Conservation (phyloP, 371 early-diverging fungal genomes). For the Synchytrium microbalum region DNA sequence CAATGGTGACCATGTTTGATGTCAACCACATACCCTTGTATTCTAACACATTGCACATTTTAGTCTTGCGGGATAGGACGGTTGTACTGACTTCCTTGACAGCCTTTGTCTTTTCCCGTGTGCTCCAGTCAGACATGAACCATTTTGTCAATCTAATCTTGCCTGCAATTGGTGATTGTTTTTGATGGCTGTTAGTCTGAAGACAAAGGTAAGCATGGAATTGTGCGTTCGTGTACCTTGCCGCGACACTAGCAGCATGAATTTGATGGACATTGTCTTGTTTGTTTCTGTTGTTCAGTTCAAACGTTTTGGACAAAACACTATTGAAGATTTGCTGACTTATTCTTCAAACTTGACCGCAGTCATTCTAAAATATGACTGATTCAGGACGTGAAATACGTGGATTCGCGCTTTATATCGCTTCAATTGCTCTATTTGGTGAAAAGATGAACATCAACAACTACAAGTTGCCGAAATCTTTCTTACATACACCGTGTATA, state of each 20-base stretch:
- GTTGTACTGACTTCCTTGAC: slow-evolving; percentile 89
- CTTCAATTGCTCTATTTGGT: background rate
- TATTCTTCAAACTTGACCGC: no score
- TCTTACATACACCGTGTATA: no score
- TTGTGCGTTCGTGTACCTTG: slow-evolving; percentile 21
- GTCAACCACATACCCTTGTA: slow-evolving; percentile 64
- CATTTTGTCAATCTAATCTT: slow-evolving; percentile 94
- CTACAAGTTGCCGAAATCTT: background rate
- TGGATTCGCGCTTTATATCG: background rate
- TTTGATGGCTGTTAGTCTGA: background rate
- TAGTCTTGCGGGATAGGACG: slow-evolving; percentile 80
- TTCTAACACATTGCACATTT: slow-evolving; percentile 97
- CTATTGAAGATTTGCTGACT: no score
- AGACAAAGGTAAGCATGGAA: background rate
- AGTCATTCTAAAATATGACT: background rate
- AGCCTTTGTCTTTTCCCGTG: slow-evolving; percentile 89
- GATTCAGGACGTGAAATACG: background rate
- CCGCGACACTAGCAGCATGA: slow-evolving; percentile 41
- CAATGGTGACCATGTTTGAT: background rate
- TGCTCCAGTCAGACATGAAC: slow-evolving; percentile 79
- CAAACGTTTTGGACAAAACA: slow-evolving; percentile 2
- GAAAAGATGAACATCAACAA: background rate
- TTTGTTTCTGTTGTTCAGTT: background rate
- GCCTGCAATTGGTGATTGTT: slow-evolving; percentile 48
- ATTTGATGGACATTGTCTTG: slow-evolving; percentile 34